Evolutionary conservation across 495 filamentous ascomycete genomes (phyloP), one percentile per base, ranked within the genome.

Genomic region (Lasiosphaeria miniovina): DNA sequence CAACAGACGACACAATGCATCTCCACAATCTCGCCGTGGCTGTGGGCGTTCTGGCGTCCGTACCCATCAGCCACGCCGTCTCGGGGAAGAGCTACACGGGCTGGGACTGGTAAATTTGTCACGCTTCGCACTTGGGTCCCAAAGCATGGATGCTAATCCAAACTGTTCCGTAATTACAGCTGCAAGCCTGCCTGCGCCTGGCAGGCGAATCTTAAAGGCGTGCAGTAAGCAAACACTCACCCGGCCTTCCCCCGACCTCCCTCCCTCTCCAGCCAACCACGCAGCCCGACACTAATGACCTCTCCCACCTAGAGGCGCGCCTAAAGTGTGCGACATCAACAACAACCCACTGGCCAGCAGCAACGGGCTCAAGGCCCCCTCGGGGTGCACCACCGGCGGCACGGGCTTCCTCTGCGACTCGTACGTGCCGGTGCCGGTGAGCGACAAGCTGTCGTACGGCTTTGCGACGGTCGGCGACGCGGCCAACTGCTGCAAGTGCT

Each of bases 401-500:
- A 52, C 17, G 24, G 46, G 15, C 52, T 61, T 49, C 53, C 58
- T 56, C 57, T 59, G 57, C 36, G 52, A 55, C 57, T 14, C 41
- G 5, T 61, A 53, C 57, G 14, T 51, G 17, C 51, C 52, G 36
- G 54, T 54, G 0, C 59, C 59, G 9, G 59, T 57, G 14, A 41
- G 53, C 11, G 45, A 60, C 2, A 36, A 24, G 0, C 40, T 60
- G 34, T 54, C 58, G 15, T 64, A 64, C 36, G 62, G 62, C 49
- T 64, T 64, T 31, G 62, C 62, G 11, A 58, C 41, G 54, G 52
- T 61, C 36, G 17, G n/a, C 49, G 54, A 49, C 35, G 49, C 49
- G 17, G 49, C 8, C 45, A 57, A 60, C 54, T 64, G 62, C 54
- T 64, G 62, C 57, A 60, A 60, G 54, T 64, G 62, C 62, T 64